phyloP scores from a whole-genome alignment of 108 stramenopile species.

The Discostella stelligeroides region DNA sequence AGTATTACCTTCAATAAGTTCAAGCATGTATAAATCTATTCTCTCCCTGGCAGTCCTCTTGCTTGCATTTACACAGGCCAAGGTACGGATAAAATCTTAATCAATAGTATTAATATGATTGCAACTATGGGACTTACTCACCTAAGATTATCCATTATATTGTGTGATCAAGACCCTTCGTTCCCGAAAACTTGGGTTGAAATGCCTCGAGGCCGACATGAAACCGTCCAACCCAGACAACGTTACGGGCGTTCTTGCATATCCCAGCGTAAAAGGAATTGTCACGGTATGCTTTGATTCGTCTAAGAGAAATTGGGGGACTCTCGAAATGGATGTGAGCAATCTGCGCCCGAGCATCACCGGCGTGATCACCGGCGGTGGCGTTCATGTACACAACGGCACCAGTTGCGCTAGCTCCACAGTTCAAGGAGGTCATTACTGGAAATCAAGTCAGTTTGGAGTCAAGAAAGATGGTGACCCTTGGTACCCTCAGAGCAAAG shows the following conservation, averaged over 20 bases:
- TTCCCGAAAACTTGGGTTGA: neutral
- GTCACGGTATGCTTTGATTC: neutral
- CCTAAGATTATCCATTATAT: neutral
- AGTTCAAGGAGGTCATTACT: neutral
- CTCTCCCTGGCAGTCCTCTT: neutral
- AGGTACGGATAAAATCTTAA: neutral
- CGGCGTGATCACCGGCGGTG: neutral
- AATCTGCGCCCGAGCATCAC: neutral
- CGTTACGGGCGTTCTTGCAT: neutral
- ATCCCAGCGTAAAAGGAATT: neutral
- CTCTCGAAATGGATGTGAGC: neutral
- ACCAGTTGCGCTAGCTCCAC: neutral
- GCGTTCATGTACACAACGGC: neutral
- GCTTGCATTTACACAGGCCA: neutral
- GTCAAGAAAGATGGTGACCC: slow-evolving; percentile 1
- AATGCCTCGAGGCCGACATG: slow-evolving; percentile 3
- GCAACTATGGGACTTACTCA: neutral
- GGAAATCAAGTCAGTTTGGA: neutral
- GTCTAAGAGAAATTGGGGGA: neutral
- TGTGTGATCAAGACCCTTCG: neutral
- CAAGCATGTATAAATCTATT: neutral
- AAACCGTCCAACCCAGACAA: slow-evolving; percentile 5
- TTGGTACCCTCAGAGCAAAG: neutral
- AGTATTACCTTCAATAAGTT: too few species aligned
- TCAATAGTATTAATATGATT: neutral